phyloP scores from a whole-genome alignment of 1,139 yeast species.

The Yamadazyma blattariae region DNA sequence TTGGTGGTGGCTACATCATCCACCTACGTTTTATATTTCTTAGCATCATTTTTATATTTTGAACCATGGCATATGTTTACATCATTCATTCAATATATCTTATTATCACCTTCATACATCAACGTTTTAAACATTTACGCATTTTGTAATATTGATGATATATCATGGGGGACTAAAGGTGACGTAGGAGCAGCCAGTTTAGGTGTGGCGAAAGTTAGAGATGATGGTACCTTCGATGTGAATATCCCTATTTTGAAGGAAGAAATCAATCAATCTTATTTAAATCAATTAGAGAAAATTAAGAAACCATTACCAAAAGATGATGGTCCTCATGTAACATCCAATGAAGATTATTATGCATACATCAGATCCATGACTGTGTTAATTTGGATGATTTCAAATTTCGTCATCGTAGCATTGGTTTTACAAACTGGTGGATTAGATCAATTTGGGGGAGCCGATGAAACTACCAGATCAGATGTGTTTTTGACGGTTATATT shows the following conservation, averaged over 20 bases:
- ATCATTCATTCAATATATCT: slow-evolving; percentile 43
- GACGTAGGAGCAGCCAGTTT: slow-evolving; percentile 44
- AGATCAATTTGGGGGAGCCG: slow-evolving; percentile 28
- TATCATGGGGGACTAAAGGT: slow-evolving; percentile 53
- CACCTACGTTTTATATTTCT: slow-evolving; percentile 45
- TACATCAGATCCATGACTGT: slow-evolving; percentile 78
- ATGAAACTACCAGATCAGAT: slow-evolving; percentile 25
- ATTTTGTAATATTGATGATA: slow-evolving; percentile 49
- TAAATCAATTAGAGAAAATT: slow-evolving; percentile 62
- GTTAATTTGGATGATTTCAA: slow-evolving; percentile 74
- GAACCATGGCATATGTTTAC: slow-evolving; percentile 56
- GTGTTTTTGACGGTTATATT: slow-evolving; percentile 69
- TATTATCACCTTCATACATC: slow-evolving; percentile 46
- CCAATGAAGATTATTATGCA: slow-evolving; percentile 71
- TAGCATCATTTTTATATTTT: slow-evolving; percentile 46
- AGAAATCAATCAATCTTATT: slow-evolving; percentile 60
- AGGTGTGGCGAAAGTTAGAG: slow-evolving; percentile 61
- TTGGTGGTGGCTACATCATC: slow-evolving; percentile 48
- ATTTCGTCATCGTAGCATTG: slow-evolving; percentile 67
- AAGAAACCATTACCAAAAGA: slow-evolving; percentile 33
- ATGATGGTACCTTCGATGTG: slow-evolving; percentile 63
- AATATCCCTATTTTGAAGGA: slow-evolving; percentile 65
- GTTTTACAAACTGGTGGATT: slow-evolving; percentile 72
- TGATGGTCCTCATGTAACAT: slow-evolving; percentile 34
- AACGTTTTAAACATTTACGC: slow-evolving; percentile 50